phyloP scores from a whole-genome alignment of 176 grass and related monocot genomes.

The Cocos nucifera region DNA sequence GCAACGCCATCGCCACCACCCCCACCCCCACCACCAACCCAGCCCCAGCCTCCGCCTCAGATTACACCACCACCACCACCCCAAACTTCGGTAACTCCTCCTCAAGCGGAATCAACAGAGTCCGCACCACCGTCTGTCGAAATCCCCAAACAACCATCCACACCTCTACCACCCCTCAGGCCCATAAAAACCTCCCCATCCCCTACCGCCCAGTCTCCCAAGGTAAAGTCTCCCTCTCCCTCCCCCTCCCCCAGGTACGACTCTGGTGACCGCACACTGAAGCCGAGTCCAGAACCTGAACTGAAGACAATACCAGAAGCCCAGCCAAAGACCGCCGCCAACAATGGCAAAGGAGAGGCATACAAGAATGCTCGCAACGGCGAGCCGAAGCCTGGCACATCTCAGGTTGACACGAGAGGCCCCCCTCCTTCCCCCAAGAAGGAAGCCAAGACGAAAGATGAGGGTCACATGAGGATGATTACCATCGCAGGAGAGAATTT shows the following conservation, averaged over 20 bases:
- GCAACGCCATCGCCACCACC: background rate
- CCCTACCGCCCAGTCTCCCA: conserved; percentile 24
- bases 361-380: background rate
- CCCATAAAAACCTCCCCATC: conserved; percentile 11
- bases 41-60: background rate
- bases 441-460: conserved; percentile 8
- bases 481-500: conserved; percentile 36
- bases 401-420: background rate
- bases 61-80: background rate
- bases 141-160: background rate
- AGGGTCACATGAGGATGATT: conserved; percentile 21
- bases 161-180: conserved; percentile 2
- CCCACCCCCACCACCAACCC: background rate
- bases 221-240: conserved; percentile 20
- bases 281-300: conserved; percentile 5
- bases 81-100: background rate
- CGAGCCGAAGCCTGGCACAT: background rate
- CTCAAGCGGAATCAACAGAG: background rate
- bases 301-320: conserved; percentile 6
- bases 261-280: background rate
- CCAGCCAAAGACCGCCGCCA: background rate
- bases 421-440: background rate
- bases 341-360: background rate
- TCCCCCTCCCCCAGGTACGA: conserved; percentile 11
- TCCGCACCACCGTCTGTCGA: background rate